Evolutionary conservation across 805 yeast genomes (phyloP), one percentile per base, ranked within the genome.

Genomic region (Pichia insulana): DNA sequence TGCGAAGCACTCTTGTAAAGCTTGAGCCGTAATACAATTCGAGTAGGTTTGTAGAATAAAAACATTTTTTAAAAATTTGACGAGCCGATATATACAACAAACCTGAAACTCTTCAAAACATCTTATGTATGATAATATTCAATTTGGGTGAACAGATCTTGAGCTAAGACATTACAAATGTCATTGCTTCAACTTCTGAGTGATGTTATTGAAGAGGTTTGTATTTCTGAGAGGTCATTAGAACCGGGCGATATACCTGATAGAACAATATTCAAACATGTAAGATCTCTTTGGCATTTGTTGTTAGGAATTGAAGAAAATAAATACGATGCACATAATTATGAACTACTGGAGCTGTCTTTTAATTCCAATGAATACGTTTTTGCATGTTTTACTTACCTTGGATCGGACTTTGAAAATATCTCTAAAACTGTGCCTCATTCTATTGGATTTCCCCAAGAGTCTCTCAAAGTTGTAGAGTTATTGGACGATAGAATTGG

Each of bases 291-390:
- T 11, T 56, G 59, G 59, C 58, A 53, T 36, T 37, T 52, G 9
- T 38, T 56, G 9, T 38, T 56, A n/a, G 57, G 59, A 2, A 53
- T 55, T 9, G 51, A 53, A 25, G 58, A 50, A 25, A 42, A 41
- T 15, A 2, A 33, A 16, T 56, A 55, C 39, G 43, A 49, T n/a
- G 34, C 47, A 2, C 39, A 46, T 6, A 34, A 42, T 17, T 51
- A 49, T 32, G 42, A 46, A 16, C 45, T 51, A 28, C 11, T 56
- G 19, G 50, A 46, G 9, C 34, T 56, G 12, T 44, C 40, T 15
- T 38, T 53, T 15, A 19, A 39, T 5, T 15, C 26, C 15, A 20
- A 15, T 9, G 33, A 18, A 2, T n/a, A 30, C 13, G 7, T 4
- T 9, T 43, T 36, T 35, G 19, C 33, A 7, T 42, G 43, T 3